phyloP scores from a whole-genome alignment of 148 eudicot genomes.

The Cornus kousa region DNA sequence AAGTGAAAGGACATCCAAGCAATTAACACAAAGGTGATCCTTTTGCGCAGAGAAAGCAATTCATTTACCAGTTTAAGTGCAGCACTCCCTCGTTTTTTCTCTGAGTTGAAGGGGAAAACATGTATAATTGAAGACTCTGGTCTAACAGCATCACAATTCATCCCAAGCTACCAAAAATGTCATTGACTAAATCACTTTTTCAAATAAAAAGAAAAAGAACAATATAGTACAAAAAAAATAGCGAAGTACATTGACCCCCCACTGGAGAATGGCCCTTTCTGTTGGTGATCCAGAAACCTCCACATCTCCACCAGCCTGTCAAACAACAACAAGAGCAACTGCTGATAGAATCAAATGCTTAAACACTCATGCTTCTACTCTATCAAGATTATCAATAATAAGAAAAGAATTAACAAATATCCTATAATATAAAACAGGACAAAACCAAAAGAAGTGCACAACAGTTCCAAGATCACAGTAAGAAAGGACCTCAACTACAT shows the following conservation, averaged over 20 bases:
- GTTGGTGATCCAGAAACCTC: conserved; percentile 97
- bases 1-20: conserved; percentile 98
- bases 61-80: conserved; percentile 71
- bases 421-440: neutral
- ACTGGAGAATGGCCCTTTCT: conserved; percentile 86
- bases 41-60: neutral
- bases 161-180: conserved; percentile 74
- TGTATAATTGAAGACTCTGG: conserved; percentile 64
- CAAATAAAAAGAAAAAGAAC: neutral
- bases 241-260: conserved; percentile 74
- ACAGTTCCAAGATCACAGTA: neutral
- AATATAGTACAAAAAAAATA: neutral
- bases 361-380: too few relatives aligned
- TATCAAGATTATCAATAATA: too few relatives aligned
- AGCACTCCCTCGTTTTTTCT: conserved; percentile 93
- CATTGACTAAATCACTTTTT: neutral
- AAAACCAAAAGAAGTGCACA: neutral
- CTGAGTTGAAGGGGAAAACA: conserved; percentile 96
- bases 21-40: conserved; percentile 12
- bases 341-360: neutral
- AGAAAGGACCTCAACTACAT: neutral
- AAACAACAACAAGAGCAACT: conserved; percentile 15
- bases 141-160: conserved; percentile 72
- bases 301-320: conserved; percentile 62
- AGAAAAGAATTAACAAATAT: too few relatives aligned